A percentile compares a stretch with the other conserved stretches of the same genome.
Evolutionary conservation across 2,329 filamentous ascomycete species (phyloP).

Genomic region (Hypoxylon sp.): DNA sequence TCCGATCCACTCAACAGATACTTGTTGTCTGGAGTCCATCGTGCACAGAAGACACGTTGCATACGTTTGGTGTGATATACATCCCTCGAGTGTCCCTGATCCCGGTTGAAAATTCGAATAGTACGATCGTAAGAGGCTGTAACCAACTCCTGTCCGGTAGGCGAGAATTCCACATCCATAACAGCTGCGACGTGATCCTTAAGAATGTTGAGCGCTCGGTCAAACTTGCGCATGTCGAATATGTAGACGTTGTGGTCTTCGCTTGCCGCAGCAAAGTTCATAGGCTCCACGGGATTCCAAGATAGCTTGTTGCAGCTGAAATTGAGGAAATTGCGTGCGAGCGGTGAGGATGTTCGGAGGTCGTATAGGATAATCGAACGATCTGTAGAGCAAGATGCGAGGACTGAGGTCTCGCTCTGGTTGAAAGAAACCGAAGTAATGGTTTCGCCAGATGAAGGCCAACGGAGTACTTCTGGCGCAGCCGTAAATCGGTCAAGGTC

Average conservation of each 20-base stretch:
- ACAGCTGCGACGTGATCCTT: slow-evolving; percentile 74
- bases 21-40: slow-evolving; percentile 89
- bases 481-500: slow-evolving; percentile 86
- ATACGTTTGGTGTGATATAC: slow-evolving; percentile 98
- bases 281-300: slow-evolving; percentile 98
- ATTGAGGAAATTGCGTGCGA: slow-evolving; percentile 84
- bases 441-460: slow-evolving; percentile 91
- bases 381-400: slow-evolving; percentile 88
- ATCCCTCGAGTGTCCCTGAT: slow-evolving; percentile 87
- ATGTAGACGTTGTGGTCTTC: slow-evolving; percentile 90
- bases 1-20: slow-evolving; percentile 93
- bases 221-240: slow-evolving; percentile 94
- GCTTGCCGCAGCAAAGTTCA: slow-evolving; percentile 92
- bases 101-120: slow-evolving; percentile 85
- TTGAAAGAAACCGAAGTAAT: slow-evolving; percentile 93
- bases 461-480: slow-evolving; percentile 84
- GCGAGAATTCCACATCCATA: slow-evolving; percentile 96
- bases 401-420: slow-evolving; percentile 90
- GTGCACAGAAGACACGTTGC: slow-evolving; percentile 81
- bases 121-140: slow-evolving; percentile 90
- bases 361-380: slow-evolving; percentile 93
- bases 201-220: slow-evolving; percentile 87
- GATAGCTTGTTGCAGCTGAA: slow-evolving; percentile 87
- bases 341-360: slow-evolving; percentile 85
- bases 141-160: slow-evolving; percentile 93